Percentiles rank a stretch among this genome's conserved stretches.
phyloP scores from a whole-genome alignment of 805 yeast species.

The Candida quercuum region DNA sequence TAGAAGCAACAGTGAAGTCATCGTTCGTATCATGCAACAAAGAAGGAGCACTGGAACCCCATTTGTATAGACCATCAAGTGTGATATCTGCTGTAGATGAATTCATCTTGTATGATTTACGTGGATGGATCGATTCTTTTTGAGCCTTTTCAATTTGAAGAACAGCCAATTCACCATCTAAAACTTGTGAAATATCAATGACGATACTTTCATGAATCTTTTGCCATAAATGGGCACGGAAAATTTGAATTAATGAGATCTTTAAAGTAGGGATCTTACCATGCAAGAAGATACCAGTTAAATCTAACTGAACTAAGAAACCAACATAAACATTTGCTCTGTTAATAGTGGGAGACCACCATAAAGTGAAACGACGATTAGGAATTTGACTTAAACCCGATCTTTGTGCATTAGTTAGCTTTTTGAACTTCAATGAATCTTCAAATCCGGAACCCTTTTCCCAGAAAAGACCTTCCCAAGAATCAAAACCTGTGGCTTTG shows the following conservation, averaged over 20 bases:
- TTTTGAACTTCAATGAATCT: conserved; percentile 90
- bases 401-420: conserved; percentile 94
- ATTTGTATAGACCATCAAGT: conserved; percentile 64
- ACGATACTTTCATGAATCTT: conserved; percentile 95
- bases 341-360: conserved; percentile 99
- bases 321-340: conserved; percentile 98
- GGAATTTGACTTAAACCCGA: conserved; percentile 97
- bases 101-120: conserved; percentile 96
- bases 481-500: conserved; percentile 94
- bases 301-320: conserved; percentile 88
- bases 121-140: conserved; percentile 91
- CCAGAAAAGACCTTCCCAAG: conserved; percentile 99
- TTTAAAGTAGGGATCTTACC: conserved; percentile 97
- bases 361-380: conserved; percentile 89
- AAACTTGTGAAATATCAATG: conserved; percentile 85
- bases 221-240: conserved; percentile 98
- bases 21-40: conserved; percentile 69
- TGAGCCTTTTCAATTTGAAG: conserved; percentile 81
- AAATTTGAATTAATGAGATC: conserved; percentile 91
- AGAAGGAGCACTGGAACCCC: conserved; percentile 84
- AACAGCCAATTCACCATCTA: conserved; percentile 82
- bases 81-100: conserved; percentile 92
- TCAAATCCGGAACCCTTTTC: conserved; percentile 97
- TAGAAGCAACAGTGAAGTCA: conserved; percentile 44
- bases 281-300: conserved; percentile 94